phyloP scores from a whole-genome alignment of 495 filamentous ascomycete species.

The Usnea hakonensis region DNA sequence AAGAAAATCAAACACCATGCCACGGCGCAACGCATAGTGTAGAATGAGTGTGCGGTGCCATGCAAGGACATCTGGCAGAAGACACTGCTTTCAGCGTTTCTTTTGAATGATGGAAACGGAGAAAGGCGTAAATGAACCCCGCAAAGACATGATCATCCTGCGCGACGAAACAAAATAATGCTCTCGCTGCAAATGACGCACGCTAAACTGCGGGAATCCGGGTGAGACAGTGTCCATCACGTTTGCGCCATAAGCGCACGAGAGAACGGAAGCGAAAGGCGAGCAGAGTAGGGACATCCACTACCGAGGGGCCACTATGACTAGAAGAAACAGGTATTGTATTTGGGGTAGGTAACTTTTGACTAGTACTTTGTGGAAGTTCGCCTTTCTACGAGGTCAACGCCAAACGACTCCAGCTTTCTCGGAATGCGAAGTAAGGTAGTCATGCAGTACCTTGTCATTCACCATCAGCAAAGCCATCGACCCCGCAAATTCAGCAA shows the following conservation, averaged over 20 bases:
- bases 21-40: not conserved
- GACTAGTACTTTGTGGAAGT: not conserved
- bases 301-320: not conserved
- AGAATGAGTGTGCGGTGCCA: not conserved
- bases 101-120: not conserved
- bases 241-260: not conserved
- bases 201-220: not conserved
- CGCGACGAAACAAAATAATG: not conserved
- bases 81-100: not conserved
- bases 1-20: not conserved
- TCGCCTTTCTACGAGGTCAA: not conserved
- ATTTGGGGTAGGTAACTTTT: not conserved
- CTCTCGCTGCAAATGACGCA: not conserved
- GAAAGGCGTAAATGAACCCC: not conserved
- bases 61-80: not conserved
- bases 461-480: not conserved
- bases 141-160: not conserved
- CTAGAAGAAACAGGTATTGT: not conserved
- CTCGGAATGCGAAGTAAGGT: too few species aligned
- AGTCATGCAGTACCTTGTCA: not conserved
- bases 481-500: not conserved
- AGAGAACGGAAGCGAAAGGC: not conserved
- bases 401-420: too few species aligned
- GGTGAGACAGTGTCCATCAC: not conserved
- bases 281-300: not conserved